These are phyloP conservation scores for Phaeosphaeriaceae sp. DNA, from an alignment of 2,329 filamentous ascomycete genomes.

Conservation along the genomic window DNA sequence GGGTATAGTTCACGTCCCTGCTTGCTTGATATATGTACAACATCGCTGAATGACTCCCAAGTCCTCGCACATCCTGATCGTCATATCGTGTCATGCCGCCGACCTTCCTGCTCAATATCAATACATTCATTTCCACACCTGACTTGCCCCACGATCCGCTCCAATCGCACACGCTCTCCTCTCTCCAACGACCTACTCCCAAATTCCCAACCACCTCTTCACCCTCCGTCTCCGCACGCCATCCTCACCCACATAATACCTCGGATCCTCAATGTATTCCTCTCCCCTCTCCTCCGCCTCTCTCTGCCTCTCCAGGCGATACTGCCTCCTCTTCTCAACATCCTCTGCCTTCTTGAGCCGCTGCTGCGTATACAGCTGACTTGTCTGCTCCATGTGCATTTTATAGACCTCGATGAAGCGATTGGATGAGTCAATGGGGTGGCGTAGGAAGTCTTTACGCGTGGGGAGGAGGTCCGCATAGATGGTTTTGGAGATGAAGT, in stretches of 20 bases:
- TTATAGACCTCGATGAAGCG: conserved; percentile 76
- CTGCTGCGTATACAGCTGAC: conserved; percentile 73
- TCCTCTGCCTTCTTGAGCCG: conserved; percentile 81
- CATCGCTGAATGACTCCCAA: background rate
- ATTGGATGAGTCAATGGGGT: conserved; percentile 73
- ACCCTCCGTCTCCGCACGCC: conserved; percentile 61
- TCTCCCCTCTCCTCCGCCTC: conserved; percentile 45
- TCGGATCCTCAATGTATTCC: conserved; percentile 47
- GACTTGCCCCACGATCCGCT: background rate
- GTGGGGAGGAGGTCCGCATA: conserved; percentile 81
- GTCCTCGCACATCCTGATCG: background rate
- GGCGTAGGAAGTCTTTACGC: conserved; percentile 70
- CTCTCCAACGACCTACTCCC: conserved; percentile 51
- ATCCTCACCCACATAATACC: conserved; percentile 47
- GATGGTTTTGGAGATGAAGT: conserved; percentile 81
- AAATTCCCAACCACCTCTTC: conserved; percentile 88
- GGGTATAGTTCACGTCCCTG: background rate
- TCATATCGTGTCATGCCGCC: background rate
- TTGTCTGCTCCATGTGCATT: conserved; percentile 77
- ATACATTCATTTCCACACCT: background rate
- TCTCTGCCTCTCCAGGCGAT: conserved; percentile 67
- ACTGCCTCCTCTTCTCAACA: conserved; percentile 84
- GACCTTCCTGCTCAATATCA: background rate
- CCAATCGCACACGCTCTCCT: background rate
- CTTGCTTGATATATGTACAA: background rate